Evolutionary conservation across 2,329 filamentous ascomycete genomes (phyloP).

Genomic region (Pseudopithomyces chartarum): DNA sequence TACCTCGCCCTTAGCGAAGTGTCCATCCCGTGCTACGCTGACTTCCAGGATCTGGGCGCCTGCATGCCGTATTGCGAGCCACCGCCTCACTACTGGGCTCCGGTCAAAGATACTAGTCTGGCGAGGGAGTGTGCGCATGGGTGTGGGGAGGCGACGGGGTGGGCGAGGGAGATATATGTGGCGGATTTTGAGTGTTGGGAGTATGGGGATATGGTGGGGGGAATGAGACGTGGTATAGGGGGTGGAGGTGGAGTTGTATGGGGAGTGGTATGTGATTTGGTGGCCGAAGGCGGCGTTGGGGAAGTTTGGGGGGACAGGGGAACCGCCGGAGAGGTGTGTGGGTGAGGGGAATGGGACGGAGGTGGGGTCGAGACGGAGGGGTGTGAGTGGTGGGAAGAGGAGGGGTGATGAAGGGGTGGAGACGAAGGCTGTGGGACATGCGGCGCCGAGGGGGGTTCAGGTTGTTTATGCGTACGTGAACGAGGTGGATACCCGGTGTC

Average conservation of each 20-base stretch:
- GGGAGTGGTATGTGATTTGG: background rate
- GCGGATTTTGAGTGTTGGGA: no score
- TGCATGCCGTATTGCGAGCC: slow-evolving; percentile 7
- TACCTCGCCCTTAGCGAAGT: slow-evolving; percentile 1
- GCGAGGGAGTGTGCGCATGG: no score
- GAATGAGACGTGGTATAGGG: slow-evolving; percentile 1
- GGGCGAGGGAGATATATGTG: no score
- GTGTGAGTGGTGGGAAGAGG: no score
- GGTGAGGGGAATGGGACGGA: background rate
- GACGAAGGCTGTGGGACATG: background rate
- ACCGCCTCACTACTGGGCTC: slow-evolving; percentile 5
- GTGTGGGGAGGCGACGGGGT: no score
- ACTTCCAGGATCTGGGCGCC: background rate
- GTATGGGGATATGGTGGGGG: no score
- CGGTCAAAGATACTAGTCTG: background rate
- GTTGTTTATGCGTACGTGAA: background rate
- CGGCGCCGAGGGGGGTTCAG: background rate
- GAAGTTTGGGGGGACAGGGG: background rate
- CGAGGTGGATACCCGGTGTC: background rate
- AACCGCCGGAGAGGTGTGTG: background rate
- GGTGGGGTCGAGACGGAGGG: no score
- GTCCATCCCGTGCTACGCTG: background rate
- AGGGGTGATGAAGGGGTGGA: no score
- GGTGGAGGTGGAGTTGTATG: background rate
- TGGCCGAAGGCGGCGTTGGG: slow-evolving; percentile 1